Percentiles rank a stretch among this genome's conserved stretches.
Evolutionary conservation across 768 basidiomycete genomes (phyloP).

Genomic region (Clavulina sp.): DNA sequence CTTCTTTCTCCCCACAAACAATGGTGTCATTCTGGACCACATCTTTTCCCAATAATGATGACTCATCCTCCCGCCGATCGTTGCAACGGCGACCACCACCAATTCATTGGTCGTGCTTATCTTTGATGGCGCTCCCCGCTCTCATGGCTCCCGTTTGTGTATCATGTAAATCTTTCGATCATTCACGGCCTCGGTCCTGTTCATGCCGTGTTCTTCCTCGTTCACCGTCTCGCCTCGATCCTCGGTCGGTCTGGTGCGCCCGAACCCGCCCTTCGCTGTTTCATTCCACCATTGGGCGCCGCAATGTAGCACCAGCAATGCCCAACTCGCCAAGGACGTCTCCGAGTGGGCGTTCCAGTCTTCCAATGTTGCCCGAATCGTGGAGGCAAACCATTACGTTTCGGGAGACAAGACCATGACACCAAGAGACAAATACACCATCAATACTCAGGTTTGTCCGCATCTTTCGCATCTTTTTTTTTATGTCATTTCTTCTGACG

Average conservation of each 20-base stretch:
- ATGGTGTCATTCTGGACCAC: no score
- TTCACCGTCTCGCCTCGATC: not conserved
- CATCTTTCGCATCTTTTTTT: no score
- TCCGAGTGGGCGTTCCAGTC: constrained; percentile 88
- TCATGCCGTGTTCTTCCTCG: no score
- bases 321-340: constrained; percentile 53
- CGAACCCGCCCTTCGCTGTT: not conserved
- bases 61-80: no score
- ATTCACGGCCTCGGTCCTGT: not conserved
- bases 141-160: not conserved
- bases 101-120: no score
- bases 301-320: constrained; percentile 58
- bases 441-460: constrained; percentile 64
- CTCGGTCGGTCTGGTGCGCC: not conserved
- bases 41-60: no score
- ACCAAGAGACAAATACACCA: constrained; percentile 55
- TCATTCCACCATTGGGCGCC: no score
- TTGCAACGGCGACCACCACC: no score
- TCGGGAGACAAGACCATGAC: constrained; percentile 40
- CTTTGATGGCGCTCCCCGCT: no score
- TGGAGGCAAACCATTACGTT: constrained; percentile 50
- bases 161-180: not conserved
- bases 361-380: constrained; percentile 59
- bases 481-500: no score
- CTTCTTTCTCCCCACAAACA: no score